A percentile compares a stretch with the other conserved stretches of the same genome.
Evolutionary conservation across 192 early-diverging fungal genomes (phyloP).

Genomic region (Podila verticillata): DNA sequence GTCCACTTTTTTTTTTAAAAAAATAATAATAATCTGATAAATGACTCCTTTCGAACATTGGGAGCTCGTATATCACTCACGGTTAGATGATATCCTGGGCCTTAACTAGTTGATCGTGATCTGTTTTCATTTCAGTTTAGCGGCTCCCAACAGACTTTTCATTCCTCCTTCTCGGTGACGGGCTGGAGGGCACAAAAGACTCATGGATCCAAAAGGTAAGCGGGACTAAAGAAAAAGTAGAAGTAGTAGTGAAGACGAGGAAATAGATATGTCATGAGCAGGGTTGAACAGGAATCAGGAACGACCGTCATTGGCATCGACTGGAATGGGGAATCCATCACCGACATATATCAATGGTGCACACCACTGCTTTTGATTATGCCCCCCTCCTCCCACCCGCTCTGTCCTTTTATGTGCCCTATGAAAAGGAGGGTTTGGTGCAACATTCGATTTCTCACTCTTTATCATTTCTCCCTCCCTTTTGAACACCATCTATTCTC

Average conservation of each 20-base stretch:
- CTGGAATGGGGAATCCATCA: background rate
- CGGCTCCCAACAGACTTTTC: background rate
- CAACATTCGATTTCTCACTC: background rate
- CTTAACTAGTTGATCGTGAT: no score
- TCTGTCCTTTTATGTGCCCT: no score
- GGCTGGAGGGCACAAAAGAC: background rate
- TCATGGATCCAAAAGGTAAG: background rate
- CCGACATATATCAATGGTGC: background rate
- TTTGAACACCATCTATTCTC: background rate
- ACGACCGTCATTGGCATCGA: background rate
- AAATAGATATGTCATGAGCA: background rate
- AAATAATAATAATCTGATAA: no score
- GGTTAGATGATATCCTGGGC: no score
- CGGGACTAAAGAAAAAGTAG: background rate
- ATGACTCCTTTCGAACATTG: no score
- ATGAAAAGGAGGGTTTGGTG: no score
- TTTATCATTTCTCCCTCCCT: slow-evolving; percentile 7
- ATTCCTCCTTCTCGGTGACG: background rate
- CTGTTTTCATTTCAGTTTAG: no score
- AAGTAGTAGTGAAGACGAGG: background rate
- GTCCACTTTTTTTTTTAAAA: no score
- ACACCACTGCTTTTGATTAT: background rate
- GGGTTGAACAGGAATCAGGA: slow-evolving; percentile 1
- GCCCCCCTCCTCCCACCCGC: no score
- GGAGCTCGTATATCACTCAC: no score